These are phyloP conservation scores for Xanthoconium stramineum DNA, from an alignment of 768 basidiomycete genomes.

Conservation along the genomic window DNA sequence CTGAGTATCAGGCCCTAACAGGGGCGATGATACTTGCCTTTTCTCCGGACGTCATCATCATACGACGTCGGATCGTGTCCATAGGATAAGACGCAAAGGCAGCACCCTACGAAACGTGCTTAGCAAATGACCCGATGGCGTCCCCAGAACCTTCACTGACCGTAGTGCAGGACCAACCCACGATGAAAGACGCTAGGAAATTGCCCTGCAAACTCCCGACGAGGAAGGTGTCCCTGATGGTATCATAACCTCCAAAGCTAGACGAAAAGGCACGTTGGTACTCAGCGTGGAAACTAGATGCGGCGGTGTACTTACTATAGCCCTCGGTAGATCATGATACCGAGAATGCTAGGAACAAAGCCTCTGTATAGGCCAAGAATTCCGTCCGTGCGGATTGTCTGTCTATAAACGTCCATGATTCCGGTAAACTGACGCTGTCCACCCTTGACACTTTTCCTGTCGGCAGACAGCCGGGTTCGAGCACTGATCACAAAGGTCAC, in stretches of 20 bases:
- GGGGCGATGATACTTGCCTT: constrained; percentile 12
- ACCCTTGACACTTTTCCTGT: constrained; percentile 37
- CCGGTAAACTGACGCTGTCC: constrained; percentile 41
- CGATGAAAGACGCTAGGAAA: constrained; percentile 39
- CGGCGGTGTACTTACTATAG: constrained; percentile 34
- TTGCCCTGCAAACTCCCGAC: constrained; percentile 38
- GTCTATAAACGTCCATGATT: constrained; percentile 41
- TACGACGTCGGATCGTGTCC: constrained; percentile 43
- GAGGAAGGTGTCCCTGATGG: constrained; percentile 36
- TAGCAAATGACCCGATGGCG: neutral
- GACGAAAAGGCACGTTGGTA: neutral
- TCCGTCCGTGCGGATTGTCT: constrained; percentile 41
- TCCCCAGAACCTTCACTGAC: constrained; percentile 16
- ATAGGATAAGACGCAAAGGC: constrained; percentile 40
- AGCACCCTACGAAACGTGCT: constrained; percentile 28
- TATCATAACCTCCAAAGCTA: constrained; percentile 46
- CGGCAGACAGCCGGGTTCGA: constrained; percentile 40
- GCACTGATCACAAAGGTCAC: constrained; percentile 25
- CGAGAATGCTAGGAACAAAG: constrained; percentile 40
- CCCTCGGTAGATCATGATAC: constrained; percentile 43
- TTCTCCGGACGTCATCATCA: constrained; percentile 48
- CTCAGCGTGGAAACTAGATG: neutral
- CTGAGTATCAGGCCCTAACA: neutral
- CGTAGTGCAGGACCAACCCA: constrained; percentile 42
- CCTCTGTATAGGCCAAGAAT: constrained; percentile 41